Base-by-base conservation (phyloP, 1,139 yeast species). In the Sugiyamaella castrensis region DNA sequence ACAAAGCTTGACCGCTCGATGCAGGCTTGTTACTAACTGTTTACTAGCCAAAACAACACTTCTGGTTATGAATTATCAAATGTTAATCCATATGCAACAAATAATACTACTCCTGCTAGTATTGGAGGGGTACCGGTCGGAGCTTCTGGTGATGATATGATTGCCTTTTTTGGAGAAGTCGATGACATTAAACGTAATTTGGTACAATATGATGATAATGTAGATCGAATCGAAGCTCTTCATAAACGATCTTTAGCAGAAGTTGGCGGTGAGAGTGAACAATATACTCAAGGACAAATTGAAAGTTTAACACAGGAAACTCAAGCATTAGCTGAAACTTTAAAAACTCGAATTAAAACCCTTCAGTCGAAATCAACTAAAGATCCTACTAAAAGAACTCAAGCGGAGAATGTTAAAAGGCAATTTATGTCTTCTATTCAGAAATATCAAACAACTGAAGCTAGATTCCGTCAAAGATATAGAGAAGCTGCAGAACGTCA, bases 401-500 rank as follows among this genome's bases (percentile, higher is more conserved):
- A 92, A 72, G 95, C 95, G 42, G 96, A 89, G 67, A 85, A 86
- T 64, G 79, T 87, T 52, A 85, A 95, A 73, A 83, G 82, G 66
- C 82, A 87, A 68, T 94, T 92, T 68, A 80, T 89, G 75, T 82
- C 82, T 57, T 77, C 86, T 48, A 91, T 92, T 65, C 94, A 88
- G 67, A 87, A 82, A 64, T 89, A 87, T 73, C 82, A 95, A 68
- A 77, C 82, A 62, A 81, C 87, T 56, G 98, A 94, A 71, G 88
- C 89, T 57, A 81, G 84, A 64, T 89, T 87, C 74, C 80, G 91
- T 58, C 89, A 86, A 65, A 82, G 84, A 63, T 87, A 88, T 67
- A 82, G 86, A 68, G 81, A 81, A 53, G 96, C 87, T 63, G 96
- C 96, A 45, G 92, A 85, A 66, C 83, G 97, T 69, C 98, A 92